These are phyloP conservation scores for Globisporangium canariense DNA, from an alignment of 352 stramenopile genomes.

Conservation along the genomic window DNA sequence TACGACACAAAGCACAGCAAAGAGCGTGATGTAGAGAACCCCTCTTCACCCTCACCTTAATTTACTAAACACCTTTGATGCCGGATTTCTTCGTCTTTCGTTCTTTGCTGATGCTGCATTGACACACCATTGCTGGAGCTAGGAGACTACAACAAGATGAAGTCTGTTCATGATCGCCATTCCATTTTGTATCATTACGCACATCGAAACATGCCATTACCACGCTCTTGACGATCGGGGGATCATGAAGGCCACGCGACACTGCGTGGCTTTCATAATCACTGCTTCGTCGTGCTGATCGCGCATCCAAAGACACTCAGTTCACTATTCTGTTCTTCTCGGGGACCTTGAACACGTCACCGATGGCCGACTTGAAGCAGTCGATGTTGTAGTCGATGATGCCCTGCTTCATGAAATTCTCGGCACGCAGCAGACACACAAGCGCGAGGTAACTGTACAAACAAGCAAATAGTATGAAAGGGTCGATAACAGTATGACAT, in stretches of 20 bases:
- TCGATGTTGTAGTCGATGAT: slow-evolving; percentile 99
- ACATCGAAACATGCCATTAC: not conserved
- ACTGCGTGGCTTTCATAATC: not conserved
- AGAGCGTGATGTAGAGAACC: slow-evolving; percentile 14
- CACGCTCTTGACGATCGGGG: not conserved
- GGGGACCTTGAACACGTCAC: slow-evolving; percentile 80
- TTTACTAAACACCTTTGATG: not conserved
- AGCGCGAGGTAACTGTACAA: slow-evolving; percentile 91
- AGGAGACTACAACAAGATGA: not conserved
- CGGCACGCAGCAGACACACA: slow-evolving; percentile 94
- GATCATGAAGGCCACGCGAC: not conserved
- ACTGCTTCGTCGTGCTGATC: not conserved
- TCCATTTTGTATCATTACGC: slow-evolving; percentile 1
- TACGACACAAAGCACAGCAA: slow-evolving; percentile 2
- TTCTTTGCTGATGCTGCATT: not conserved
- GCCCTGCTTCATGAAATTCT: slow-evolving; percentile 97
- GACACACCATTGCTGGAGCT: not conserved
- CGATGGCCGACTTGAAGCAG: slow-evolving; percentile 94
- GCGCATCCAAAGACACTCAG: slow-evolving; percentile 12
- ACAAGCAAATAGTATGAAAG: slow-evolving; percentile 10
- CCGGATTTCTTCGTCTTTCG: not conserved
- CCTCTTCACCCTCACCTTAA: not conserved
- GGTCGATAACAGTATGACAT: slow-evolving; percentile 4
- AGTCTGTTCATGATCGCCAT: not conserved
- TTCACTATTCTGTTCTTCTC: slow-evolving; percentile 48